These are phyloP conservation scores for Arachnopeziza araneosa DNA, from an alignment of 2,329 filamentous ascomycete genomes.

Conservation along the genomic window DNA sequence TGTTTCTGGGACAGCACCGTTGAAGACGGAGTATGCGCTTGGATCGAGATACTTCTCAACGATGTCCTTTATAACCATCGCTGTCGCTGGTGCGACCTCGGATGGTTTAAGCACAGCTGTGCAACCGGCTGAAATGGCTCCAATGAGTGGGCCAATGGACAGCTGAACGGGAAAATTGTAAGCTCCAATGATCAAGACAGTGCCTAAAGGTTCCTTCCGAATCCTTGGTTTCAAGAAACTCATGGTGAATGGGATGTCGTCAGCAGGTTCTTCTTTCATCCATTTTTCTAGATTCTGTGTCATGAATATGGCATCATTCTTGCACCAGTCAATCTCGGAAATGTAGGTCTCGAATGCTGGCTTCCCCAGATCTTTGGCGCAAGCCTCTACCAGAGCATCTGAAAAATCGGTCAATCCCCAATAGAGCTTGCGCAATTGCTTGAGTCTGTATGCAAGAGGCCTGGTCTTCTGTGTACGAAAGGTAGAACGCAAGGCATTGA, in stretches of 20 bases:
- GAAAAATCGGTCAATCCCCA: slow-evolving; percentile 83
- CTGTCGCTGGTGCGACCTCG: slow-evolving; percentile 70
- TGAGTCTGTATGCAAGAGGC: slow-evolving; percentile 71
- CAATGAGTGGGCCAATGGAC: slow-evolving; percentile 70
- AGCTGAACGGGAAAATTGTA: slow-evolving; percentile 94
- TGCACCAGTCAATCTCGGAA: slow-evolving; percentile 70
- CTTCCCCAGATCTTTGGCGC: slow-evolving; percentile 74
- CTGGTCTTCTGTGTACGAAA: slow-evolving; percentile 79
- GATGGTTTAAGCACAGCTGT: slow-evolving; percentile 88
- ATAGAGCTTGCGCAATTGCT: slow-evolving; percentile 89
- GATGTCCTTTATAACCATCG: slow-evolving; percentile 74
- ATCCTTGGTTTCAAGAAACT: slow-evolving; percentile 67
- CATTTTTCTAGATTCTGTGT: slow-evolving; percentile 75
- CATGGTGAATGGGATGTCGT: slow-evolving; percentile 64
- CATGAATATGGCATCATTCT: slow-evolving; percentile 76
- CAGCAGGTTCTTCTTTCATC: slow-evolving; percentile 72
- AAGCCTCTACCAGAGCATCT: slow-evolving; percentile 66
- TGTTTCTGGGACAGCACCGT: slow-evolving; percentile 76
- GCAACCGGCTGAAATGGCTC: slow-evolving; percentile 88
- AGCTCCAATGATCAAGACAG: slow-evolving; percentile 79
- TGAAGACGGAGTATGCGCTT: slow-evolving; percentile 69
- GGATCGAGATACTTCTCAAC: slow-evolving; percentile 71
- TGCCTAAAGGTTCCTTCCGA: slow-evolving; percentile 81
- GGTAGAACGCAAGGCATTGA: slow-evolving; percentile 57
- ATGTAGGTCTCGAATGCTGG: slow-evolving; percentile 67